A percentile compares a stretch with the other conserved stretches of the same genome.
Conservation (phyloP, 202 grass and related monocot genomes). For the Elaeis oleifera region DNA sequence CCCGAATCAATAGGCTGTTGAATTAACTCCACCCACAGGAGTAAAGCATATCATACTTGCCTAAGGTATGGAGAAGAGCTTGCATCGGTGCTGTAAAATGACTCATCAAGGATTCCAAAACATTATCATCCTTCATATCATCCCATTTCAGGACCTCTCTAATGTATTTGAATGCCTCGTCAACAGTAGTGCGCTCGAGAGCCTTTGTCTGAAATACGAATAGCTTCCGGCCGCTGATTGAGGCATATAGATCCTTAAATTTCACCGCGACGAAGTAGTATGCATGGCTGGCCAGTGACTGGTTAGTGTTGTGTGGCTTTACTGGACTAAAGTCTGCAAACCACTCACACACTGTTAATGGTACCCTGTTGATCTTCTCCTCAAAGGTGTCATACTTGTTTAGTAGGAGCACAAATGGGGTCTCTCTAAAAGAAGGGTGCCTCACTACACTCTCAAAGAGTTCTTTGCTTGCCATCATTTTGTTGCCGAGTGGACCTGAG, state of each 20-base stretch:
- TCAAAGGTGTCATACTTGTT: slow-evolving; percentile 27
- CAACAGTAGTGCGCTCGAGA: slow-evolving; percentile 3
- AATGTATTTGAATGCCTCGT: slow-evolving; percentile 20
- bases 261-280: slow-evolving; percentile 27
- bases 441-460: slow-evolving; percentile 20
- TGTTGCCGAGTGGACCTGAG: slow-evolving; percentile 19
- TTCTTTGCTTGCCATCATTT: slow-evolving; percentile 25
- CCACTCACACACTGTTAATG: slow-evolving; percentile 24
- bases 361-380: slow-evolving; percentile 19
- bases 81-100: slow-evolving; percentile 14
- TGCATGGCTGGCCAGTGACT: slow-evolving; percentile 21
- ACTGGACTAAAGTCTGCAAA: slow-evolving; percentile 26
- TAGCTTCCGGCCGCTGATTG: slow-evolving; percentile 15
- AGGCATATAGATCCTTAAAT: slow-evolving; percentile 28
- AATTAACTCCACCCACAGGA: no score
- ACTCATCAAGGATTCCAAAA: slow-evolving; percentile 21
- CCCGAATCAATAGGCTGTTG: no score
- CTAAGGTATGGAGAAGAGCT: not conserved
- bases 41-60: no score
- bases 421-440: slow-evolving; percentile 16
- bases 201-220: slow-evolving; percentile 26
- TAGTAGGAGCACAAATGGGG: slow-evolving; percentile 19
- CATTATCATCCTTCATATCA: slow-evolving; percentile 22
- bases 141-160: slow-evolving; percentile 28
- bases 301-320: slow-evolving; percentile 21